phyloP scores from a whole-genome alignment of 352 stramenopile genomes.

The Pythium guiyangense region DNA sequence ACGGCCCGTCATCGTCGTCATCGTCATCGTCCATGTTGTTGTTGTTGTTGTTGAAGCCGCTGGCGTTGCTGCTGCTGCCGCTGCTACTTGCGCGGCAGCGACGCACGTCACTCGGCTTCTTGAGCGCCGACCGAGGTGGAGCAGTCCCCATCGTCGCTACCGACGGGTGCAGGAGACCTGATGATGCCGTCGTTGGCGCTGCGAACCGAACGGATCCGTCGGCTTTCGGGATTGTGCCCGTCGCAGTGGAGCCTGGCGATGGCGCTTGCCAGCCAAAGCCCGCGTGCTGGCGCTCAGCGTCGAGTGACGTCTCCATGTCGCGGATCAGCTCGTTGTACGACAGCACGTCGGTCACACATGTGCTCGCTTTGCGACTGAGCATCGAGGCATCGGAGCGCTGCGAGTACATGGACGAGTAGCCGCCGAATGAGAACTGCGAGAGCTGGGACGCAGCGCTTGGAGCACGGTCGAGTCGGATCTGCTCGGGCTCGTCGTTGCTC shows the following conservation, averaged over 20 bases:
- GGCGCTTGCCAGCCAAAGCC: neutral
- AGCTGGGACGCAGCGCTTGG: slow-evolving; percentile 21
- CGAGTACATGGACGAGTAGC: slow-evolving; percentile 6
- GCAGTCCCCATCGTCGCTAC: slow-evolving; percentile 1
- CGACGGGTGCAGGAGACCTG: neutral
- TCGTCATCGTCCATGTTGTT: neutral
- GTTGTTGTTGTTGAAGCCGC: slow-evolving; percentile 6
- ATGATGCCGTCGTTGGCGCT: slow-evolving; percentile 1
- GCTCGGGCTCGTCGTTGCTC: slow-evolving; percentile 12
- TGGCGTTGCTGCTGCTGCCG: neutral
- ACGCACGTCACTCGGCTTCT: slow-evolving; percentile 1
- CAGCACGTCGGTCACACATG: slow-evolving; percentile 50
- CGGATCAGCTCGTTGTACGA: slow-evolving; percentile 66
- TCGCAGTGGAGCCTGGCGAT: neutral
- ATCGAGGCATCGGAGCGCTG: slow-evolving; percentile 28
- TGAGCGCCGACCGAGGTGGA: slow-evolving; percentile 9
- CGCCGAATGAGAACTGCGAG: slow-evolving; percentile 18
- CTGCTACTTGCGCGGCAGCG: neutral
- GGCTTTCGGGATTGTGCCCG: neutral
- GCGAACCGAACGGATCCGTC: slow-evolving; percentile 3
- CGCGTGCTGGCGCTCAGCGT: neutral
- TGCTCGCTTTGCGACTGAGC: slow-evolving; percentile 42
- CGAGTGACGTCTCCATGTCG: slow-evolving; percentile 41
- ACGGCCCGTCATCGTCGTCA: slow-evolving; percentile 13
- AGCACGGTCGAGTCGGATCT: neutral